Percentiles rank a stretch among this genome's conserved stretches.
phyloP scores from a whole-genome alignment of 106 monocot species.

The Dioscorea alata region DNA sequence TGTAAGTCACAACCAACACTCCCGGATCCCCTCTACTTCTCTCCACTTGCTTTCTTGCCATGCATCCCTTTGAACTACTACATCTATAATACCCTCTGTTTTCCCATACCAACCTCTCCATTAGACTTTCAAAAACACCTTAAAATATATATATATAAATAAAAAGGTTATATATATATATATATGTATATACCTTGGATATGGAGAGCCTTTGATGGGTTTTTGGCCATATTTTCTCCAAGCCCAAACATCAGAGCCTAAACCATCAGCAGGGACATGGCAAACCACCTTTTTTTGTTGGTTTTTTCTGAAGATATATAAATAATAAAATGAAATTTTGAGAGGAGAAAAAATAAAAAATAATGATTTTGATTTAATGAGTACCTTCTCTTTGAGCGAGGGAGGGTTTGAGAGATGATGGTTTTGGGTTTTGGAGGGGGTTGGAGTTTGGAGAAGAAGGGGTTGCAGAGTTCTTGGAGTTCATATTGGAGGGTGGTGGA shows the following conservation, averaged over 20 bases:
- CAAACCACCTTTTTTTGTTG: constrained; percentile 93
- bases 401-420: constrained; percentile 5
- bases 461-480: constrained; percentile 42
- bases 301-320: constrained; percentile 48
- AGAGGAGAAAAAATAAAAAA: no score
- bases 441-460: constrained; percentile 25
- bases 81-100: constrained; percentile 96
- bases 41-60: constrained; percentile 96
- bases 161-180: no score
- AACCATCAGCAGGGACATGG: constrained; percentile 78
- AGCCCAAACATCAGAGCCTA: constrained; percentile 94
- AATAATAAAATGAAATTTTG: background rate
- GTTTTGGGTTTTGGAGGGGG: background rate
- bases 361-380: background rate
- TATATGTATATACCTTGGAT: constrained; percentile 90
- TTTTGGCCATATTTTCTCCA: constrained; percentile 98
- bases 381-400: constrained; percentile 31
- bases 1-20: constrained; percentile 96
- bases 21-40: constrained; percentile 81
- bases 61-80: constrained; percentile 97
- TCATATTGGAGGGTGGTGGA: constrained; percentile 1
- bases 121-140: background rate
- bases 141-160: no score
- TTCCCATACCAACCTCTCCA: background rate
- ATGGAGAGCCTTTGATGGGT: constrained; percentile 94